Conservation (phyloP, 352 stramenopile genomes). For the Phytophthora tubulina region DNA sequence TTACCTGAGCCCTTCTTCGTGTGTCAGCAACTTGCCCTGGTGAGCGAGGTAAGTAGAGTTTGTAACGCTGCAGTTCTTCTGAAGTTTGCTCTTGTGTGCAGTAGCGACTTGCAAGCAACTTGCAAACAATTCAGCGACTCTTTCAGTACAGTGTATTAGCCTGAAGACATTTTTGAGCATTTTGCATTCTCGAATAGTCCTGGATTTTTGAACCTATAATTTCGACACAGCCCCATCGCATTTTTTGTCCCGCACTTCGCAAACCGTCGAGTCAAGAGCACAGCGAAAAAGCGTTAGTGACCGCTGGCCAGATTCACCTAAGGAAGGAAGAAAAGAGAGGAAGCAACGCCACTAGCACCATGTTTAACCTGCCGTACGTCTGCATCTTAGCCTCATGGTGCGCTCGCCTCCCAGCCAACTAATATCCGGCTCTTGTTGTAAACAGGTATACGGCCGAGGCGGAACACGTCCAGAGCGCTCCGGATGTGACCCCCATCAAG, state of each 20-base stretch:
- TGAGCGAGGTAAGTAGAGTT: no score
- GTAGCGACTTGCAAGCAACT: not conserved
- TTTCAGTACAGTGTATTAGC: no score
- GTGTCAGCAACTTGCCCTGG: no score
- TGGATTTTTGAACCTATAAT: conserved; percentile 28
- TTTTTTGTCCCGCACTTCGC: conserved; percentile 31
- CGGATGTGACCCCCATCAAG: conserved; percentile 75
- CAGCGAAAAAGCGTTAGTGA: not conserved
- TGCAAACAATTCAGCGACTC: not conserved
- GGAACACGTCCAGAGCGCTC: conserved; percentile 43
- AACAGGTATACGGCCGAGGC: conserved; percentile 46
- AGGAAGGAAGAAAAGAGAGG: not conserved
- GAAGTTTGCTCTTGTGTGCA: no score
- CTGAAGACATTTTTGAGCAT: not conserved
- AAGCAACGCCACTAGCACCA: conserved; percentile 9
- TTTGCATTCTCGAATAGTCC: conserved; percentile 29
- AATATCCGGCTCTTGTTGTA: conserved; percentile 14
- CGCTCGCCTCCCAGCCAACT: not conserved
- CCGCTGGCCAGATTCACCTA: not conserved
- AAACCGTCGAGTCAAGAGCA: conserved; percentile 16
- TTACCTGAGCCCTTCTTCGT: no score
- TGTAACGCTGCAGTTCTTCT: no score
- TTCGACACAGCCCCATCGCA: not conserved
- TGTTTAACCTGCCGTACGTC: conserved; percentile 50
- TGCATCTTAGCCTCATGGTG: not conserved